Conservation (phyloP, 805 yeast species). For the Saccharomycopsis capsularis region DNA sequence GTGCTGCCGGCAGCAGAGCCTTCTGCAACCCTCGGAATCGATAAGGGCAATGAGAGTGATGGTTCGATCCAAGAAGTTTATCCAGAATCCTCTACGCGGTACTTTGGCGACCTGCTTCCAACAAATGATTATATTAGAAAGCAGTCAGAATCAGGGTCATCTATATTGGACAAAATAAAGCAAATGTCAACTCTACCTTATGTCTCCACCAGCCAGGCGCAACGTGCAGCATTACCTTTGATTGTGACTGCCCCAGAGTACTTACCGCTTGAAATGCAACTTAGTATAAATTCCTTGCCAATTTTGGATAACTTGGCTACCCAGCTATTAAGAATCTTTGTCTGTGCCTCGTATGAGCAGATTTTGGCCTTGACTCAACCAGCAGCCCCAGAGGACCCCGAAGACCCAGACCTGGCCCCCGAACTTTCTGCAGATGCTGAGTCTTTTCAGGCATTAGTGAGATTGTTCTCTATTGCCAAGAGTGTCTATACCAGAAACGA, state of each 20-base stretch:
- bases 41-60: too few relatives aligned
- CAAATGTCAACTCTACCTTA: conserved; percentile 3
- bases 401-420: conserved; percentile 23
- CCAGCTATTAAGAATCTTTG: conserved; percentile 67
- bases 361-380: conserved; percentile 55
- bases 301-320: conserved; percentile 75
- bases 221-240: conserved; percentile 54
- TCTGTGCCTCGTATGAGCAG: conserved; percentile 45
- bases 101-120: too few relatives aligned
- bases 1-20: too few relatives aligned
- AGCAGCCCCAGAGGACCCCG: conserved; percentile 39
- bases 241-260: conserved; percentile 49
- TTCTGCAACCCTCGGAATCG: too few relatives aligned
- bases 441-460: conserved; percentile 20
- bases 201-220: conserved; percentile 33
- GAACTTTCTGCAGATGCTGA: conserved; percentile 15
- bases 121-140: too few relatives aligned
- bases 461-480: conserved; percentile 18
- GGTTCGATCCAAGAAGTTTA: too few relatives aligned
- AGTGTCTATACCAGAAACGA: conserved; percentile 20
- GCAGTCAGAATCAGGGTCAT: neutral
- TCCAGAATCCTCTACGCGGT: too few relatives aligned
- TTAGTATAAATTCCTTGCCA: conserved; percentile 62
- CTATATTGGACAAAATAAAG: conserved; percentile 2
- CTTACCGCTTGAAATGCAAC: conserved; percentile 54